These are phyloP conservation scores for Calcarisporium arbuscula DNA, from an alignment of 2,329 filamentous ascomycete species.

Conservation along the genomic window DNA sequence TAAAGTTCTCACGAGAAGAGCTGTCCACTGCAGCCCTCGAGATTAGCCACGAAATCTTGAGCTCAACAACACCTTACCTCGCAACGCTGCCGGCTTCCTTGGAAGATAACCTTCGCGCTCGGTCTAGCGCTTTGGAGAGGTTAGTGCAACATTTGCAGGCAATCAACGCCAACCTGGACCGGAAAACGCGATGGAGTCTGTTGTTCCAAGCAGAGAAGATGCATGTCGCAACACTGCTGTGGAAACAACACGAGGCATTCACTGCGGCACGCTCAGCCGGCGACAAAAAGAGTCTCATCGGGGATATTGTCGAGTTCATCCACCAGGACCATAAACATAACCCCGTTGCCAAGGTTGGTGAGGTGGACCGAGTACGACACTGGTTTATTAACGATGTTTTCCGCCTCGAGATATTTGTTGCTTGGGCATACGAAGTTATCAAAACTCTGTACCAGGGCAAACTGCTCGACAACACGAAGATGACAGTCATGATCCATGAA, in stretches of 20 bases:
- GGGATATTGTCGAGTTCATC: slow-evolving; percentile 69
- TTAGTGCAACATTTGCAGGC: slow-evolving; percentile 66
- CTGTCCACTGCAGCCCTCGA: slow-evolving; percentile 69
- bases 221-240: slow-evolving; percentile 70
- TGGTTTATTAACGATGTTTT: slow-evolving; percentile 78
- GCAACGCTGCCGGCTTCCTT: slow-evolving; percentile 67
- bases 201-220: slow-evolving; percentile 90
- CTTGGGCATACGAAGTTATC: slow-evolving; percentile 72
- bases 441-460: slow-evolving; percentile 63
- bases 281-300: slow-evolving; percentile 63
- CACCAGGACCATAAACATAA: slow-evolving; percentile 70
- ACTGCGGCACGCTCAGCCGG: slow-evolving; percentile 52
- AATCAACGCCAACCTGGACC: slow-evolving; percentile 60
- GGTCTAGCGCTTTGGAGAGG: slow-evolving; percentile 67
- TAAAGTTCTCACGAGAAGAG: slow-evolving; percentile 62
- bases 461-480: slow-evolving; percentile 45
- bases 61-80: slow-evolving; percentile 69
- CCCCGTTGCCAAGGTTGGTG: slow-evolving; percentile 56
- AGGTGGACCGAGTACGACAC: slow-evolving; percentile 73
- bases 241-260: slow-evolving; percentile 71
- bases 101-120: slow-evolving; percentile 70
- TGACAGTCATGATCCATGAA: slow-evolving; percentile 58
- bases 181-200: slow-evolving; percentile 67
- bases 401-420: slow-evolving; percentile 66
- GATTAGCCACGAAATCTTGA: slow-evolving; percentile 76